Evolutionary conservation across 2,329 filamentous ascomycete species (phyloP), one percentile per base, ranked within the genome.

Genomic region (Coniochaeta pulveracea): DNA sequence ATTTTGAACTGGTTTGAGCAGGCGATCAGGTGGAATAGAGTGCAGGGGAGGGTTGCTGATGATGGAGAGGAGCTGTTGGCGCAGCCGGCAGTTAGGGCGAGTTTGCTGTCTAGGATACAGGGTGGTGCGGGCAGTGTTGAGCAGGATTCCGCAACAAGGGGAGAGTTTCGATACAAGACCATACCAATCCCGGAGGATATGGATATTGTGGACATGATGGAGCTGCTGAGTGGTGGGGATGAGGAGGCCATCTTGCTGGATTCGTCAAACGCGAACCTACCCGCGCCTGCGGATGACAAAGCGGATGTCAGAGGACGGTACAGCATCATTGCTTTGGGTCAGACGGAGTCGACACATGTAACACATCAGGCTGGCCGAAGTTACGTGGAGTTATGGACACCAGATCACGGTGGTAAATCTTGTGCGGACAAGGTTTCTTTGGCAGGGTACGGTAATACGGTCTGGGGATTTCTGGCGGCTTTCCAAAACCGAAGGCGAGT

Each of bases 1-100:
- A 63, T 93, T 22, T 55, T 55, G 33, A 85, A 83, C 47, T 94
- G 86, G 85, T 91, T 86, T 67, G 49, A 54, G 4, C 64, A 74
- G 47, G 76, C 77, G 1, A 56, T 65, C 35, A 51, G 55, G 26
- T 86, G 80, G 73, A 81, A 78, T 31, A 46, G 56, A 19, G 37
- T 38, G 10, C 43, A 42, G 4, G 40, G 48, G 31, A 44, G 39
- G 34, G 32, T 34, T 9, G 15, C 40, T 38, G 27, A 43, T 43
- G 25, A 21, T 24, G 34, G 40, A 6, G 28, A 26, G 1, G 35
- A 39, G 1, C 38, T 45, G 3, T 16, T 51, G 23, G 55, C 56
- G 6, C 45, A 48, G 19, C 48, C 49, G 10, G 49, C 58, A 1
- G 55, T 47, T 22, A 50, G 46, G 34, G 44, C 44, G 2, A 57